These are phyloP conservation scores for Amoeboaphelidium occidentale DNA, from an alignment of 371 early-diverging fungal genomes.

Conservation along the genomic window DNA sequence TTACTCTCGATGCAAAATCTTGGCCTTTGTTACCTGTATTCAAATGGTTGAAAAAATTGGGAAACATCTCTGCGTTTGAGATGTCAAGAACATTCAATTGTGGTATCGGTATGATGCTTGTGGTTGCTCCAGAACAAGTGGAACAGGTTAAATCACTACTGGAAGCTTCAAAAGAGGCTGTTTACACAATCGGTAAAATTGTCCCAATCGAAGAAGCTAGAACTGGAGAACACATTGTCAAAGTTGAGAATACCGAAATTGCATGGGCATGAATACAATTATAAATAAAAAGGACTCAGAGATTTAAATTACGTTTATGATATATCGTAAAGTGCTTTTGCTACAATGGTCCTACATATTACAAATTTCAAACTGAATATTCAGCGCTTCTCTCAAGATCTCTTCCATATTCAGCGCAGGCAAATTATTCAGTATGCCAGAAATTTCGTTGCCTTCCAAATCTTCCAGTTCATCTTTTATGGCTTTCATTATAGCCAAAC, in stretches of 20 bases:
- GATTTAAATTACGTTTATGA: too few relatives aligned
- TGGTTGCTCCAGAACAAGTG: constrained; percentile 39
- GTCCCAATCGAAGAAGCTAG: not conserved
- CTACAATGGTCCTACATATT: too few relatives aligned
- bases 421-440: too few relatives aligned
- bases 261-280: not conserved
- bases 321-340: too few relatives aligned
- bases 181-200: constrained; percentile 15
- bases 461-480: too few relatives aligned
- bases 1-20: constrained; percentile 41
- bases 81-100: constrained; percentile 94
- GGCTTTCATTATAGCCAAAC: too few relatives aligned
- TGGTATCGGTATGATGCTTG: constrained; percentile 88
- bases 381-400: too few relatives aligned
- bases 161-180: constrained; percentile 23
- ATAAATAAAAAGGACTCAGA: too few relatives aligned
- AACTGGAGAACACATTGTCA: not conserved
- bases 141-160: constrained; percentile 30
- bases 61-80: constrained; percentile 55
- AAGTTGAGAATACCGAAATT: not conserved
- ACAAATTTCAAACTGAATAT: too few relatives aligned
- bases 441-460: too few relatives aligned
- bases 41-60: constrained; percentile 69
- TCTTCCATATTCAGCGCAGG: too few relatives aligned
- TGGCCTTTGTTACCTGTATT: constrained; percentile 78